phyloP scores from a whole-genome alignment of 179 eudicot species.

The Heliamphora pulchella region DNA sequence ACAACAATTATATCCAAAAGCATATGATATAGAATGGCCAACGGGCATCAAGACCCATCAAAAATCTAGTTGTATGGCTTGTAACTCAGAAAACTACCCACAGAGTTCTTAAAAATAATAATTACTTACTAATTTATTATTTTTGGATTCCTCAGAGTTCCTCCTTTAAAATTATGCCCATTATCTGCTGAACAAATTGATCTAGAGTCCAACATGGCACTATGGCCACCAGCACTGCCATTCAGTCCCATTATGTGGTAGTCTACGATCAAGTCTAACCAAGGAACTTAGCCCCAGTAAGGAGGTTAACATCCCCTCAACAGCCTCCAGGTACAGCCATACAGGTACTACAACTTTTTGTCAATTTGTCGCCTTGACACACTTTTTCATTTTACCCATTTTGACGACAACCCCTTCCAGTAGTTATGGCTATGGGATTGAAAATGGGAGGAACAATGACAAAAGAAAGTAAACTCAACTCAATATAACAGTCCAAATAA shows the following conservation, averaged over 20 bases:
- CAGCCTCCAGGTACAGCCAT: neutral
- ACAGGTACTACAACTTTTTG: neutral
- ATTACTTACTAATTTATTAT: neutral
- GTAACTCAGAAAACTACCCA: neutral
- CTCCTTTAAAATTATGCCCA: no score
- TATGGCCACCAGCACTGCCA: neutral
- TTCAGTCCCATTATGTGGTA: neutral
- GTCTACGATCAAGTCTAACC: neutral
- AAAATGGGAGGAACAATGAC: neutral
- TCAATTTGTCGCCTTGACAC: neutral
- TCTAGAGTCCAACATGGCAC: neutral
- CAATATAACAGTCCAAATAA: neutral
- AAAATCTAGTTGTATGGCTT: neutral
- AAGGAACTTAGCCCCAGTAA: neutral
- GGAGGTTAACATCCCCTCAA: neutral
- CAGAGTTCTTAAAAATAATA: neutral
- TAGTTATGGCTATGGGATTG: neutral
- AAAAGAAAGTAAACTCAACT: neutral
- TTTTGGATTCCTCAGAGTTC: neutral
- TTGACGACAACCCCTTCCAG: neutral
- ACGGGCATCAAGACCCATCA: neutral
- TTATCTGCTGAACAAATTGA: neutral
- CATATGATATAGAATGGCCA: neutral
- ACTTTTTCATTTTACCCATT: neutral
- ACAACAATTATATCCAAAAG: slow-evolving; percentile 9